Evolutionary conservation across 345 rosid genomes (phyloP).

Genomic region (Cardiospermum halicacabum): DNA sequence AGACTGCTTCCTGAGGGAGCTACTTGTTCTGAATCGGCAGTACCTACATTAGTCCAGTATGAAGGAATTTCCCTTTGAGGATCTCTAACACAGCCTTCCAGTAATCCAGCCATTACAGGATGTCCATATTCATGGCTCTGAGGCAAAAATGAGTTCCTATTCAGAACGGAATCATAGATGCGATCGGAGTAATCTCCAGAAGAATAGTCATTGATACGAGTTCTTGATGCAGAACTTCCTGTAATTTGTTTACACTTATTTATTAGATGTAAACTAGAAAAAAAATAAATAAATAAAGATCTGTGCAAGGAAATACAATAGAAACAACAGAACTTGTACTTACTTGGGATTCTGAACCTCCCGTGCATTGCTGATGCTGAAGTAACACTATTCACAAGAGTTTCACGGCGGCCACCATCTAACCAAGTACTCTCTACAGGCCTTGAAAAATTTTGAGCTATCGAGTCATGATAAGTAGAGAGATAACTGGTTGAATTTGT

Average conservation of each 20-base stretch:
- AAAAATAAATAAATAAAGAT: not conserved
- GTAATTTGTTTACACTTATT: slow-evolving; percentile 7
- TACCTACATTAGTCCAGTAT: slow-evolving; percentile 3
- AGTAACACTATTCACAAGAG: slow-evolving; percentile 8
- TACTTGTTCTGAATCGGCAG: slow-evolving; percentile 9
- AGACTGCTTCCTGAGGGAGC: slow-evolving; percentile 9
- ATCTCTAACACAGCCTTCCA: slow-evolving; percentile 4
- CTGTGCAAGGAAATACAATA: not conserved
- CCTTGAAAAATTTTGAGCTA: slow-evolving; percentile 4
- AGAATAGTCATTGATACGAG: slow-evolving; percentile 21
- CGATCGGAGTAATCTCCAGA: slow-evolving; percentile 12
- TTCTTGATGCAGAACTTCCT: slow-evolving; percentile 16
- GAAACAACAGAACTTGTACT: slow-evolving; percentile 12
- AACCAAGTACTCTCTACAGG: not conserved
- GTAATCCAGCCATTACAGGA: slow-evolving; percentile 1
- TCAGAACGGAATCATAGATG: slow-evolving; percentile 15
- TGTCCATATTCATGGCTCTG: slow-evolving; percentile 8
- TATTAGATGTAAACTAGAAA: too few species aligned
- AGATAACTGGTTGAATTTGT: slow-evolving; percentile 3
- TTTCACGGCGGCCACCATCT: slow-evolving; percentile 13
- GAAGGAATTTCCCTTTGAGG: slow-evolving; percentile 14
- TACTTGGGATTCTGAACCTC: slow-evolving; percentile 20
- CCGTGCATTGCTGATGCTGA: slow-evolving; percentile 12
- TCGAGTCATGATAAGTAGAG: not conserved
- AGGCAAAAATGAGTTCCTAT: slow-evolving; percentile 20